These are phyloP conservation scores for Acer saccharum DNA, from an alignment of 345 rosid species.

Conservation along the genomic window DNA sequence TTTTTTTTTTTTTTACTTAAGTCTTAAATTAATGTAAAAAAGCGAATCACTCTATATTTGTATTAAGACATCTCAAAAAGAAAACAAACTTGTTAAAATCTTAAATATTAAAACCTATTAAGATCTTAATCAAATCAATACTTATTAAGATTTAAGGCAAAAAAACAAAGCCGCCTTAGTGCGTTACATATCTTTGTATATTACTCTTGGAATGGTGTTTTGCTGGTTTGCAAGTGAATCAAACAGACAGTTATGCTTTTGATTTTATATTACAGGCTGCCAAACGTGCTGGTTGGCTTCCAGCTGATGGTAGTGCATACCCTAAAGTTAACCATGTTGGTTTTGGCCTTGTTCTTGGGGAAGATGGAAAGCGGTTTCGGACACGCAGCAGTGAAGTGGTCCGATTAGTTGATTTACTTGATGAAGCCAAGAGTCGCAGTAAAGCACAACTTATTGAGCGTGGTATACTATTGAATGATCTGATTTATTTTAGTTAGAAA, in stretches of 20 bases:
- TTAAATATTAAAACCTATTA: too few species aligned
- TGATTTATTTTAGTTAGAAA: constrained; percentile 11
- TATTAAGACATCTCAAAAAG: too few species aligned
- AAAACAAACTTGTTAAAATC: too few species aligned
- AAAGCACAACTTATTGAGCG: constrained; percentile 75
- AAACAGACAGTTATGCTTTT: constrained; percentile 16
- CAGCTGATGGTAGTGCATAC: constrained; percentile 47
- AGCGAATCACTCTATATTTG: too few species aligned
- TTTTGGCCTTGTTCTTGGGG: constrained; percentile 96
- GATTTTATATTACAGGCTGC: constrained; percentile 66
- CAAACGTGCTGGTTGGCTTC: constrained; percentile 87
- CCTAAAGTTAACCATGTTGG: constrained; percentile 88
- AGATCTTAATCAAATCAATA: too few species aligned
- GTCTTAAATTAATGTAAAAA: too few species aligned
- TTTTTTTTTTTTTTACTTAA: too few species aligned
- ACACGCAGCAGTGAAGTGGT: constrained; percentile 89
- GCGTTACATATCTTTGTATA: not conserved
- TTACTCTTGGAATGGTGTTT: not conserved
- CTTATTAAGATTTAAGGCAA: too few species aligned
- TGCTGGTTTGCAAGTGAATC: not conserved
- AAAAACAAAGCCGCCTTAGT: too few species aligned
- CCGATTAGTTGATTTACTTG: constrained; percentile 89
- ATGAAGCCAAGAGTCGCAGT: constrained; percentile 91
- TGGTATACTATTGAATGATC: constrained; percentile 48
- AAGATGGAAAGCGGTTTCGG: constrained; percentile 89